Conservation (phyloP, 495 filamentous ascomycete species). For the Penicillium salamii region DNA sequence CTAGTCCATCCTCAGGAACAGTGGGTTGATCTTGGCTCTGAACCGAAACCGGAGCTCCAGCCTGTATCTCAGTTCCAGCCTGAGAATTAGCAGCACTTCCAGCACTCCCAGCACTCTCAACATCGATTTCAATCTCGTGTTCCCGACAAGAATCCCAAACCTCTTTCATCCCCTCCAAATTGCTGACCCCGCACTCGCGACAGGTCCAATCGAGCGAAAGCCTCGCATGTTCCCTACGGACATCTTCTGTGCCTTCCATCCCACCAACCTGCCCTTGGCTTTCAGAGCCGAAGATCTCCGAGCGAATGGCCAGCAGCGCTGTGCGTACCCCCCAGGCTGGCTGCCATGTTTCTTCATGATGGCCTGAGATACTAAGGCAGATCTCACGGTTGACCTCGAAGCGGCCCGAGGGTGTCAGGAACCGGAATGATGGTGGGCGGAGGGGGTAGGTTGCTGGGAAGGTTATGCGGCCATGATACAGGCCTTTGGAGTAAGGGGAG, state of each 20-base stretch:
- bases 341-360: slow-evolving; percentile 98
- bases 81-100: slow-evolving; percentile 23
- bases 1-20: neutral
- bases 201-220: slow-evolving; percentile 63
- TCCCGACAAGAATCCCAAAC: slow-evolving; percentile 57
- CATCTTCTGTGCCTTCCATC: slow-evolving; percentile 64
- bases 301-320: slow-evolving; percentile 50
- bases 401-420: slow-evolving; percentile 84
- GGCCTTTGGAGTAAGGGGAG: slow-evolving; percentile 70
- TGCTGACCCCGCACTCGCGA: slow-evolving; percentile 58
- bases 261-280: slow-evolving; percentile 78
- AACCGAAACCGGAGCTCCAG: neutral
- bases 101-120: slow-evolving; percentile 22
- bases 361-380: slow-evolving; percentile 86
- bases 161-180: slow-evolving; percentile 69
- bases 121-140: slow-evolving; percentile 44
- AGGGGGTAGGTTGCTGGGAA: slow-evolving; percentile 87
- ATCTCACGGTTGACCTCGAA: slow-evolving; percentile 98
- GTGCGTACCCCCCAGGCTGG: slow-evolving; percentile 91
- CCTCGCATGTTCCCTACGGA: slow-evolving; percentile 62
- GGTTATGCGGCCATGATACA: slow-evolving; percentile 95
- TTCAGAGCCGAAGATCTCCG: slow-evolving; percentile 51
- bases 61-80: slow-evolving; percentile 39
- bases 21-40: neutral
- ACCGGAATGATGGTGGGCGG: slow-evolving; percentile 88